Percentiles rank a stretch among this genome's conserved stretches.
phyloP scores from a whole-genome alignment of 2,329 filamentous ascomycete species.

The Bipolaris zeicola region DNA sequence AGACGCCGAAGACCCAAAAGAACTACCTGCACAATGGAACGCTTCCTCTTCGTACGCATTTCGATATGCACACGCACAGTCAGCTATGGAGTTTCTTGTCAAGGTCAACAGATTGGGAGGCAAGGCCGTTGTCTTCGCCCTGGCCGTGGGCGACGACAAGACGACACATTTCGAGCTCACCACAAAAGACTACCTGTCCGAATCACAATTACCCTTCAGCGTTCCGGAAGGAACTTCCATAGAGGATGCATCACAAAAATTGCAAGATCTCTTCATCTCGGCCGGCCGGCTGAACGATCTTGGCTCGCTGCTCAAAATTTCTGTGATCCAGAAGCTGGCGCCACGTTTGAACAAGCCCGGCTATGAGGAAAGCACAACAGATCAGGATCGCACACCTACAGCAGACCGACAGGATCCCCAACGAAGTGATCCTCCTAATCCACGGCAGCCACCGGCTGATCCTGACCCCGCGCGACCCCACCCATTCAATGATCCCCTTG shows the following conservation, averaged over 20 bases:
- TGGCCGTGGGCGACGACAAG: conserved; percentile 79
- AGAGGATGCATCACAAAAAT: conserved; percentile 52
- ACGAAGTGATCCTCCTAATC: conserved; percentile 41
- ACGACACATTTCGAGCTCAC: conserved; percentile 78
- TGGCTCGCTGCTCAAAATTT: conserved; percentile 72
- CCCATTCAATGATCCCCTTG: conserved; percentile 72
- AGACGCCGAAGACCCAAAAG: conserved; percentile 60
- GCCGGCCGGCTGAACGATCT: conserved; percentile 70
- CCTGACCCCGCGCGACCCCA: conserved; percentile 67
- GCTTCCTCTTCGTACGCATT: conserved; percentile 74
- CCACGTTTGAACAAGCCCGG: conserved; percentile 78
- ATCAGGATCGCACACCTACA: conserved; percentile 40
- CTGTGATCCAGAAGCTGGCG: conserved; percentile 82
- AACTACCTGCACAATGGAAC: conserved; percentile 82
- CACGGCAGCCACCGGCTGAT: conserved; percentile 59
- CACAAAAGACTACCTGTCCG: conserved; percentile 75
- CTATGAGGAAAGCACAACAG: conserved; percentile 64
- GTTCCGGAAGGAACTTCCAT: conserved; percentile 56
- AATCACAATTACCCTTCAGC: conserved; percentile 60
- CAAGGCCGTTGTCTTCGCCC: conserved; percentile 81
- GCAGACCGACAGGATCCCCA: conserved; percentile 49
- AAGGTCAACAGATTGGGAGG: conserved; percentile 81
- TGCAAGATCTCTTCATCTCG: conserved; percentile 73
- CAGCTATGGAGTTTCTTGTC: conserved; percentile 80
- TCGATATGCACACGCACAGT: conserved; percentile 84